These are phyloP conservation scores for Friedmanniomyces simplex DNA, from an alignment of 495 filamentous ascomycete genomes.

Conservation along the genomic window DNA sequence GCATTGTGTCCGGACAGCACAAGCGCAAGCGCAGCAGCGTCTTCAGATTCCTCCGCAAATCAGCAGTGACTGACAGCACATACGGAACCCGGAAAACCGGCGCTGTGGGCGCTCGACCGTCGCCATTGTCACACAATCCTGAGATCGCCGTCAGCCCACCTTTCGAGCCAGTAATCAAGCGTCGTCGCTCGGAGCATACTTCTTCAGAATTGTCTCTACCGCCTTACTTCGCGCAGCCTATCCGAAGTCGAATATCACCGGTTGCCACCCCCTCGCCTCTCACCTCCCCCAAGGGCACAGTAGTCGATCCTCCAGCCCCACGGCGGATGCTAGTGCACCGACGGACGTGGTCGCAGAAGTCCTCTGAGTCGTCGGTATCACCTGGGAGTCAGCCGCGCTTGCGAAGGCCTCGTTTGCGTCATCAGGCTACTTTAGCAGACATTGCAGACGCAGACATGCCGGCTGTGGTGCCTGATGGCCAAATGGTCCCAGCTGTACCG, in stretches of 20 bases:
- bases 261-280: not conserved
- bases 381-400: not conserved
- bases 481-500: not conserved
- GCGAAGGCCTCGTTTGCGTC: not conserved
- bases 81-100: not conserved
- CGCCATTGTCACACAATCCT: not conserved
- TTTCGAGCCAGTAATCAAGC: not conserved
- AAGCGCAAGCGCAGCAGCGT: slow-evolving; percentile 14
- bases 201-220: not conserved
- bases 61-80: not conserved
- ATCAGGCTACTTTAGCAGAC: not conserved
- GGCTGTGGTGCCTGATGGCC: not conserved
- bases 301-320: not conserved
- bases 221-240: not conserved
- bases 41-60: not conserved
- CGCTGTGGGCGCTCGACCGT: not conserved
- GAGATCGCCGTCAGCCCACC: slow-evolving; percentile 9
- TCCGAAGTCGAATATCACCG: not conserved
- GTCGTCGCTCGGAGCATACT: not conserved
- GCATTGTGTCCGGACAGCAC: not conserved
- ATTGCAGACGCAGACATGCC: not conserved
- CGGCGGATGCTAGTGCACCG: not conserved
- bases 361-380: not conserved
- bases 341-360: not conserved
- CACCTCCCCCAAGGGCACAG: not conserved